phyloP scores from a whole-genome alignment of 106 monocot genomes.

The Amphibolis antarctica region DNA sequence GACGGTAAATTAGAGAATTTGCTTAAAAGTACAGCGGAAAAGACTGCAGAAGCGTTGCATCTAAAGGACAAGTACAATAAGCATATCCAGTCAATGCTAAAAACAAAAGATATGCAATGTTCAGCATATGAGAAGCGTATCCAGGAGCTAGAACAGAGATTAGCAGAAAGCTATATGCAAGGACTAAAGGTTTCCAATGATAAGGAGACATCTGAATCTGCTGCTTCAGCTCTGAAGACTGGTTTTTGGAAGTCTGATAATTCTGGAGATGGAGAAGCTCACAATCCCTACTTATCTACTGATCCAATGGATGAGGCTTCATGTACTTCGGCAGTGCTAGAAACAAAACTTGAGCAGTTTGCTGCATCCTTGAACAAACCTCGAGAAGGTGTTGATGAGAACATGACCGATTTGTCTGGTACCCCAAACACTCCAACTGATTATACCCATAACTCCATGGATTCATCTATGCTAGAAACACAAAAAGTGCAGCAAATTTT shows the following conservation, averaged over 20 bases:
- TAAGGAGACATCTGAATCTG: constrained; percentile 11
- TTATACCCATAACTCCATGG: constrained; percentile 40
- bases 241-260: constrained; percentile 33
- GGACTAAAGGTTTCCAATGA: constrained; percentile 12
- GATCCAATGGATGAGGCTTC: constrained; percentile 83
- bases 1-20: constrained; percentile 32
- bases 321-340: constrained; percentile 35
- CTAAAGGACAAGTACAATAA: constrained; percentile 75
- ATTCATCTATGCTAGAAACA: constrained; percentile 61
- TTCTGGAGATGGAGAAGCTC: constrained; percentile 37
- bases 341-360: constrained; percentile 27
- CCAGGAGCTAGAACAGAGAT: constrained; percentile 76
- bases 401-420: constrained; percentile 66
- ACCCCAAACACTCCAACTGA: constrained; percentile 18
- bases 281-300: constrained; percentile 31
- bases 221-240: constrained; percentile 20
- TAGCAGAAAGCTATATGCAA: constrained; percentile 52
- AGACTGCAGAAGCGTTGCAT: constrained; percentile 66
- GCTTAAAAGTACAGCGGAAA: constrained; percentile 46
- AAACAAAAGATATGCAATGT: constrained; percentile 50
- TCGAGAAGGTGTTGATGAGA: constrained; percentile 83
- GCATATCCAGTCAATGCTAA: constrained; percentile 60
- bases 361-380: constrained; percentile 25
- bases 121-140: constrained; percentile 75
- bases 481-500: constrained; percentile 31